Conservation (phyloP, 2,329 filamentous ascomycete genomes). For the Hirsutella rhossiliensis region DNA sequence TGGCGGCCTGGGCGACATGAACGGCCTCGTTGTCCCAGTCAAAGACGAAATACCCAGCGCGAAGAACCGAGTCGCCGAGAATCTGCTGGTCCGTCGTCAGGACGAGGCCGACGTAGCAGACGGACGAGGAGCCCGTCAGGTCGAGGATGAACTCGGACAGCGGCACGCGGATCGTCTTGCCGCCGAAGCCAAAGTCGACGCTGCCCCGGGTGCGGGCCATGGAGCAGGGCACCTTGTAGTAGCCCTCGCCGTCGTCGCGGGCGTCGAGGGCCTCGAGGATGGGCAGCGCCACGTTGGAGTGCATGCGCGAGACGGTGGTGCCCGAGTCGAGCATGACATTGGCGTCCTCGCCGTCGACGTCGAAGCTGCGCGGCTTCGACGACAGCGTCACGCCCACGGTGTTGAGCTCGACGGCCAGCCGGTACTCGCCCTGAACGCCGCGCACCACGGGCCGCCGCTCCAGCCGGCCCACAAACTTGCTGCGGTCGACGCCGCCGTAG, state of each 20-base stretch:
- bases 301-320: slow-evolving; percentile 36
- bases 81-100: slow-evolving; percentile 28
- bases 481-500: slow-evolving; percentile 40
- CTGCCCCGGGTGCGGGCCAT: slow-evolving; percentile 22
- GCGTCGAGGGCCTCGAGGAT: slow-evolving; percentile 32
- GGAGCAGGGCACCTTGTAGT: slow-evolving; percentile 31
- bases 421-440: slow-evolving; percentile 21
- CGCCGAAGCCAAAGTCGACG: slow-evolving; percentile 36
- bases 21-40: slow-evolving; percentile 31
- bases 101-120: slow-evolving; percentile 31
- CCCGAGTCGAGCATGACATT: slow-evolving; percentile 40
- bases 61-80: slow-evolving; percentile 28
- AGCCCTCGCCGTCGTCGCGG: slow-evolving; percentile 25
- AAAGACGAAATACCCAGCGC: slow-evolving; percentile 33
- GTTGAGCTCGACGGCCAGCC: slow-evolving; percentile 21
- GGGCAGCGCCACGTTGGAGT: slow-evolving; percentile 25
- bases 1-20: slow-evolving; percentile 27
- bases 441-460: slow-evolving; percentile 29
- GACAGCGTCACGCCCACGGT: slow-evolving; percentile 18
- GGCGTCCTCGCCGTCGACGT: slow-evolving; percentile 17
- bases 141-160: slow-evolving; percentile 38
- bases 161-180: slow-evolving; percentile 27
- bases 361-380: slow-evolving; percentile 10
- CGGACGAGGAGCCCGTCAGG: slow-evolving; percentile 15
- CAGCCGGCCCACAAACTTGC: slow-evolving; percentile 36